Evolutionary conservation across 768 basidiomycete genomes (phyloP).

Genomic region (Pleurotus ostreatus): DNA sequence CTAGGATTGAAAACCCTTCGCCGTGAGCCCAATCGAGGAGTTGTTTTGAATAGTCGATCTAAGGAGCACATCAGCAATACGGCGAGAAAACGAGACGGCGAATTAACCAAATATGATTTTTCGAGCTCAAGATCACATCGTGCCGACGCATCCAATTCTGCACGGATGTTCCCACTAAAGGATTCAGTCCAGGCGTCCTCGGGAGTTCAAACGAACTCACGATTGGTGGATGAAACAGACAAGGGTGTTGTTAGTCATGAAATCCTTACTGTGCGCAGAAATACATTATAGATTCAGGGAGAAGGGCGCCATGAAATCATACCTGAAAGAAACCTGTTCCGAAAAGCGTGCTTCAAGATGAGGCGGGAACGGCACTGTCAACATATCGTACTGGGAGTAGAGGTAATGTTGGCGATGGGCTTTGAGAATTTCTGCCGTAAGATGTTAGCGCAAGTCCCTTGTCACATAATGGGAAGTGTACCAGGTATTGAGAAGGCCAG

Average conservation of each 20-base stretch:
- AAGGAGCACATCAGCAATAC: constrained; percentile 1
- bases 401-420: constrained; percentile 84
- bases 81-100: neutral
- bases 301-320: constrained; percentile 23
- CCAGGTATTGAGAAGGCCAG: constrained; percentile 68
- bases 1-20: constrained; percentile 71
- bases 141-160: constrained; percentile 72
- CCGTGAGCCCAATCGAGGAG: constrained; percentile 73
- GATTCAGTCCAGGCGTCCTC: neutral
- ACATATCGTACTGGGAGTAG: constrained; percentile 71
- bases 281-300: no score
- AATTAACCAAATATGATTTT: constrained; percentile 73
- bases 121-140: constrained; percentile 75
- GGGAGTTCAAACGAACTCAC: constrained; percentile 41
- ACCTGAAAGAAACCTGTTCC: constrained; percentile 90
- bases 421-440: constrained; percentile 71
- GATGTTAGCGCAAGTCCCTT: constrained; percentile 3
- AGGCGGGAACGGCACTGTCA: constrained; percentile 69
- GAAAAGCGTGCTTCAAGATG: constrained; percentile 71
- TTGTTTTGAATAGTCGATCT: constrained; percentile 85
- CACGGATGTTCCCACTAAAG: constrained; percentile 79
- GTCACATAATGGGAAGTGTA: constrained; percentile 18
- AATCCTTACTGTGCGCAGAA: constrained; percentile 50
- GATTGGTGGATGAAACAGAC: constrained; percentile 94
- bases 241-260: constrained; percentile 73